These are phyloP conservation scores for Cercis canadensis DNA, from an alignment of 306 rosid genomes.

Conservation along the genomic window DNA sequence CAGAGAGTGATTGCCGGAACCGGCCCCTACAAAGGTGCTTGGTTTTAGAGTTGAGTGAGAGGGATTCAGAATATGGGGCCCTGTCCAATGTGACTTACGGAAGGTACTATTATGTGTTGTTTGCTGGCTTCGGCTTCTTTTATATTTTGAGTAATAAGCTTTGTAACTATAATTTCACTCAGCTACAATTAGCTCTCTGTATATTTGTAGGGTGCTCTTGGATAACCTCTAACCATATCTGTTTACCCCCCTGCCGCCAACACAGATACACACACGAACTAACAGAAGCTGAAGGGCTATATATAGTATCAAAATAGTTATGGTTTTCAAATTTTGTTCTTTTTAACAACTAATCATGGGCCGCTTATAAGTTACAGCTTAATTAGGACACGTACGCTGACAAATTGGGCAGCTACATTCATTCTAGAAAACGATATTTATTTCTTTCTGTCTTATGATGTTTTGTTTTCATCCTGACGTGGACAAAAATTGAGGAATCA, in stretches of 20 bases:
- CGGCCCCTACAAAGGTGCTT: conserved; percentile 65
- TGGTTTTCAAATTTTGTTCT: conserved; percentile 15
- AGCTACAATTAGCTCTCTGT: too few species aligned
- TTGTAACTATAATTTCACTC: too few species aligned
- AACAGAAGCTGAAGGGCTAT: too few species aligned
- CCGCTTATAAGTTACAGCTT: neutral
- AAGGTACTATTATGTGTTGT: neutral
- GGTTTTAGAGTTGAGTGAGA: conserved; percentile 50
- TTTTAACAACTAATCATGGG: neutral
- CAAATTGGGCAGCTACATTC: conserved; percentile 22
- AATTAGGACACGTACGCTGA: neutral
- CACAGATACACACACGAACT: too few species aligned
- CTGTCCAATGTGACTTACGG: conserved; percentile 24
- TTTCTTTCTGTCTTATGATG: conserved; percentile 15
- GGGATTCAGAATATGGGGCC: conserved; percentile 47
- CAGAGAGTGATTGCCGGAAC: conserved; percentile 50
- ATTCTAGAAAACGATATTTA: conserved; percentile 17
- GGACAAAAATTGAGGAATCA: conserved; percentile 34
- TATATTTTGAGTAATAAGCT: too few species aligned
- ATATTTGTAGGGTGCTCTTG: too few species aligned
- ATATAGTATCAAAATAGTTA: neutral
- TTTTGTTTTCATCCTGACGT: conserved; percentile 15
- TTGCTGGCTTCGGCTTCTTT: too few species aligned
- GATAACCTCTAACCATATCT: too few species aligned
- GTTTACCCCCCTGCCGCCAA: too few species aligned